Evolutionary conservation across 352 stramenopile species (phyloP).

Genomic region (Globisporangium solare): DNA sequence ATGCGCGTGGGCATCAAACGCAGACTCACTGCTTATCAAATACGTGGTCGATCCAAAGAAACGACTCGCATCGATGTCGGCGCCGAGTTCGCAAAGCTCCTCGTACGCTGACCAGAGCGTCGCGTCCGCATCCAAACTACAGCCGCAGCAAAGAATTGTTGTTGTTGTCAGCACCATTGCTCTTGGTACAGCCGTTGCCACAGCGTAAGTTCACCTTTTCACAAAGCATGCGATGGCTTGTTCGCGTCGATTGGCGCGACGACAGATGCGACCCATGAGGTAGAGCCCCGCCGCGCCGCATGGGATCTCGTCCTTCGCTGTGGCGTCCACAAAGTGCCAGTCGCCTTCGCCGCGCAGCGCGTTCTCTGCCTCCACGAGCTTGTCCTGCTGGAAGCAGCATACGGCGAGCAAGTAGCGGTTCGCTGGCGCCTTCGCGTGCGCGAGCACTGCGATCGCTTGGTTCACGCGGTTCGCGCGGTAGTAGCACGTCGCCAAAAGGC

Average conservation of each 20-base stretch:
- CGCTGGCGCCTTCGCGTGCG: slow-evolving; percentile 26
- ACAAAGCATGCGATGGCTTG: slow-evolving; percentile 90
- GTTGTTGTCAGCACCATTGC: slow-evolving; percentile 5
- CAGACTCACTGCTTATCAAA: slow-evolving; percentile 21
- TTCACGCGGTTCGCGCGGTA: slow-evolving; percentile 46
- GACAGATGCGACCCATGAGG: slow-evolving; percentile 90
- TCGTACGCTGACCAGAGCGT: slow-evolving; percentile 93
- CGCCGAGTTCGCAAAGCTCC: slow-evolving; percentile 90
- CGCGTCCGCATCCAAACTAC: slow-evolving; percentile 86
- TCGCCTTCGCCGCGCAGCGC: slow-evolving; percentile 66
- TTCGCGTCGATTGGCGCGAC: slow-evolving; percentile 81
- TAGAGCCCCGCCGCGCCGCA: slow-evolving; percentile 90
- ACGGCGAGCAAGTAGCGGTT: slow-evolving; percentile 67
- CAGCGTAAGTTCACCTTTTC: slow-evolving; percentile 42
- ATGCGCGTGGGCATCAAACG: background rate
- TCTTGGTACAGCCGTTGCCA: background rate
- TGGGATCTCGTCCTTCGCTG: slow-evolving; percentile 41
- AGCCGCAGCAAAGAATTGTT: slow-evolving; percentile 3
- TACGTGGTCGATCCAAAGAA: slow-evolving; percentile 63
- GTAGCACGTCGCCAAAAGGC: slow-evolving; percentile 63
- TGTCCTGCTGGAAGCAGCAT: slow-evolving; percentile 72
- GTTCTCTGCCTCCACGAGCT: slow-evolving; percentile 87
- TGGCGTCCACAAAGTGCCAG: slow-evolving; percentile 17
- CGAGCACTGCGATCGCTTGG: slow-evolving; percentile 55
- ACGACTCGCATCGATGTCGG: slow-evolving; percentile 45